Base-by-base conservation (phyloP, 352 stramenopile genomes). In the Globisporangium abappressorium region DNA sequence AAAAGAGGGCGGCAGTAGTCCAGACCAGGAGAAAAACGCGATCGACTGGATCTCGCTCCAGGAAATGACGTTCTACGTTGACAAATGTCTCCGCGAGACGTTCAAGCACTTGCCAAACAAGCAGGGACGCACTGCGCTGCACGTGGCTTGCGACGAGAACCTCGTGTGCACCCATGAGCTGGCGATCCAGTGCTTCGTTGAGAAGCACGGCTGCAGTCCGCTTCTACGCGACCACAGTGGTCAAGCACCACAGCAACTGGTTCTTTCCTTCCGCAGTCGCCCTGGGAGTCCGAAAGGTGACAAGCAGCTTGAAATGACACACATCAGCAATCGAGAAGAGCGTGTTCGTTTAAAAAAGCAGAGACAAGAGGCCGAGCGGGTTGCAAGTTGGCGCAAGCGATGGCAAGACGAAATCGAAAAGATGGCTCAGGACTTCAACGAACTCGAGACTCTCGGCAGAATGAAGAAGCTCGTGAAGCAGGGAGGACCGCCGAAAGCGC, bases 71-170 rank as follows among this genome's bases (percentile, higher is more conserved):
- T 90, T 92, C 51, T 89, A 87, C 34, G 60, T 92, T 20, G 81
- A 91, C 68, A 77, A 71, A 2, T 87, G 75, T 56, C 65, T 94
- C 28, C 77, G 82, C 8, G 73, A 88, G 55, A 81, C 73, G 61
- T 94, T 85, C 72, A 86, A 87, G 53, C 80, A 92, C 59, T 58
- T 84, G 33, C 51, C 67, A 5, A 94, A 92, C 69, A 76, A 81
- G 5, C 84, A 92, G 28, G 86, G 86, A 18, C 75, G 76, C 3
- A 91, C 82, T 3, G 75, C 86, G 18, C 68, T 94, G 6, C 86
- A 94, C 66, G 68, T 94, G 2, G 82, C 86, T 5, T 92, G 86
- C 49, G 82, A 94, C n/a, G 82, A 91, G 63, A 94, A 92, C 67
- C 70, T 94, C 43, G 84, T 92, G 65, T 94, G 86, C 47, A 94